These are phyloP conservation scores for Aphanomyces invadans DNA, from an alignment of 352 stramenopile genomes.

Conservation along the genomic window DNA sequence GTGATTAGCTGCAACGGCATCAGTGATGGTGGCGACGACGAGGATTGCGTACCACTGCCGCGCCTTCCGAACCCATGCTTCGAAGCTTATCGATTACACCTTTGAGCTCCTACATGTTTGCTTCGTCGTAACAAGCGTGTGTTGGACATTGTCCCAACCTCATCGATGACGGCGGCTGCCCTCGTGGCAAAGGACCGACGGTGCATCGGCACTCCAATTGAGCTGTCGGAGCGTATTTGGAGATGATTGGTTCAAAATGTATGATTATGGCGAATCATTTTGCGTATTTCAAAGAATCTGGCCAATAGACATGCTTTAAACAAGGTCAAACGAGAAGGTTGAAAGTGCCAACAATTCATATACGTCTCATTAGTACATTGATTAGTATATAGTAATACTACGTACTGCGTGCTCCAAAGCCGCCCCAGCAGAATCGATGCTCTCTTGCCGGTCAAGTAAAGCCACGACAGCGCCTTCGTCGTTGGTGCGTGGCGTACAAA, in stretches of 20 bases:
- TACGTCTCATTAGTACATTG: too few species aligned
- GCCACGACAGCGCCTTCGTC: too few species aligned
- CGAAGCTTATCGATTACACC: slow-evolving; percentile 10
- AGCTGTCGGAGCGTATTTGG: not conserved
- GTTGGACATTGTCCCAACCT: not conserved
- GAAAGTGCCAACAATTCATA: too few species aligned
- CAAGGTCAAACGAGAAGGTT: too few species aligned
- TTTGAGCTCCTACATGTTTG: slow-evolving; percentile 7
- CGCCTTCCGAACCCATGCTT: slow-evolving; percentile 10
- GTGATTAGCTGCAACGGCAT: slow-evolving; percentile 8
- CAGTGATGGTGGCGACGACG: not conserved
- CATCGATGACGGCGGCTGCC: slow-evolving; percentile 13
- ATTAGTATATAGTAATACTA: too few species aligned
- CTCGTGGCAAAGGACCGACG: slow-evolving; percentile 5
- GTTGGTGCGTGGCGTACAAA: too few species aligned
- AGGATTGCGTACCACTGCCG: not conserved
- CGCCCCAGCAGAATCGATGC: too few species aligned
- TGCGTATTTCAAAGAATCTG: too few species aligned
- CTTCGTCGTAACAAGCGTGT: not conserved
- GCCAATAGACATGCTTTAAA: too few species aligned
- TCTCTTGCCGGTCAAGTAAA: too few species aligned
- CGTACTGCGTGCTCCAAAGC: too few species aligned
- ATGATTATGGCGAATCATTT: too few species aligned
- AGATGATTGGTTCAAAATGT: slow-evolving; percentile 12
- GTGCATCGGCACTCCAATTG: not conserved